Conservation (phyloP, 495 filamentous ascomycete species). For the Lasiosphaeria miniovina region DNA sequence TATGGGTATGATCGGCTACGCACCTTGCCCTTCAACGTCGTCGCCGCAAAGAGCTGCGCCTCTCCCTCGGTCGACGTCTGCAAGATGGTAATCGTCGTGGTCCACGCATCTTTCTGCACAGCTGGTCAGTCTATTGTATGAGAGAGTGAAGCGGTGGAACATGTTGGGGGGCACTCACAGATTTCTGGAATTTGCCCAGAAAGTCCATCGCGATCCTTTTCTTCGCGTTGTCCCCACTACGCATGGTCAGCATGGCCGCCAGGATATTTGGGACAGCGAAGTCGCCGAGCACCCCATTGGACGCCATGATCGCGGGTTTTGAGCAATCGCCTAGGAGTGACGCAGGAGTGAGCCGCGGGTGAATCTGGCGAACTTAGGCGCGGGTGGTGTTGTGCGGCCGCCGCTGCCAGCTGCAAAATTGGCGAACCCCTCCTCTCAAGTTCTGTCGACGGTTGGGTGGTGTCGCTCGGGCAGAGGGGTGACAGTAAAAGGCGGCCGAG, state of each 20-base stretch:
- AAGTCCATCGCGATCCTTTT: constrained; percentile 89
- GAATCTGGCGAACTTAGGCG: not conserved
- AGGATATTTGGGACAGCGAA: constrained; percentile 74
- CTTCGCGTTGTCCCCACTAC: constrained; percentile 73
- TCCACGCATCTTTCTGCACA: constrained; percentile 79
- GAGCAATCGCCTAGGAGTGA: not conserved
- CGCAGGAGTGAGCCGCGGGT: not conserved
- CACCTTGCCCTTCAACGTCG: constrained; percentile 97
- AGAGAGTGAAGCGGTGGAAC: not conserved
- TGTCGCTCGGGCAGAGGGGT: not conserved
- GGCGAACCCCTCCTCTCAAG: constrained; percentile 61
- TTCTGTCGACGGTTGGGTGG: constrained; percentile 30
- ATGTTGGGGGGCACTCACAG: constrained; percentile 57
- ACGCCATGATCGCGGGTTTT: constrained; percentile 56
- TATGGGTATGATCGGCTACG: constrained; percentile 19
- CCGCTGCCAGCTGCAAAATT: constrained; percentile 38
- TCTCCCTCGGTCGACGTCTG: constrained; percentile 73
- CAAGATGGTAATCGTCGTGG: constrained; percentile 76
- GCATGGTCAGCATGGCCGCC: constrained; percentile 85
- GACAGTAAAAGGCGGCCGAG: not conserved
- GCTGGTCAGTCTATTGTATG: not conserved
- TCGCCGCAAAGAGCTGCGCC: constrained; percentile 92
- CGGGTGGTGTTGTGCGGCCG: constrained; percentile 35
- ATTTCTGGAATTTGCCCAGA: constrained; percentile 96
- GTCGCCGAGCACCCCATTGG: constrained; percentile 61